These are phyloP conservation scores for Ailanthus altissimus DNA, from an alignment of 345 rosid genomes.

Conservation along the genomic window DNA sequence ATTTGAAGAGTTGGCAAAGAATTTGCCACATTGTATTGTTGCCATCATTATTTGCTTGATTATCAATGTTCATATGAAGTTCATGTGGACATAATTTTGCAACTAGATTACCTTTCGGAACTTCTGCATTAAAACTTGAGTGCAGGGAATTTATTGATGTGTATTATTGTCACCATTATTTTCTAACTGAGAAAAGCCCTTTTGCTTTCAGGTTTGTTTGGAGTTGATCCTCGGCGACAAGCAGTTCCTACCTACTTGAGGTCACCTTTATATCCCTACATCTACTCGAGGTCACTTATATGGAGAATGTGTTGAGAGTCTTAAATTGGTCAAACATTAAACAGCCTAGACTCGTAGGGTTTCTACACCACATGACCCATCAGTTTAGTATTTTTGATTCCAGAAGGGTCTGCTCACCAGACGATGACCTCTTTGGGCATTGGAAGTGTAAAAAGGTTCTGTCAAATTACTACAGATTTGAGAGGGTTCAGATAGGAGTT, in stretches of 20 bases:
- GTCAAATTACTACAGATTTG: background rate
- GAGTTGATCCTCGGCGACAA: background rate
- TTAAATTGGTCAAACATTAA: background rate
- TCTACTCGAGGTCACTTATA: background rate
- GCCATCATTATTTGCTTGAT: background rate
- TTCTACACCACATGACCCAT: background rate
- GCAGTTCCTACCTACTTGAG: background rate
- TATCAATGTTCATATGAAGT: background rate
- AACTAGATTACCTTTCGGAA: background rate
- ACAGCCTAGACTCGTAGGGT: background rate
- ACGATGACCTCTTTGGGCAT: background rate
- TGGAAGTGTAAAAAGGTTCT: background rate
- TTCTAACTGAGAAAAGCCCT: background rate
- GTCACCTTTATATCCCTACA: background rate
- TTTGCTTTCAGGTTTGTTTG: background rate
- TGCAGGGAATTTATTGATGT: background rate
- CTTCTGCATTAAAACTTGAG: background rate
- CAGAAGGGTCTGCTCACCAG: background rate
- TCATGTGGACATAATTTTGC: background rate
- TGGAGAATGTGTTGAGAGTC: conserved; percentile 1
- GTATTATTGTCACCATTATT: background rate
- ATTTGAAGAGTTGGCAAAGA: background rate
- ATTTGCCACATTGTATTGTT: background rate
- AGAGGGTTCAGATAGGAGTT: background rate
- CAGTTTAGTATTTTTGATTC: background rate